A percentile compares a stretch with the other conserved stretches of the same genome.
These are phyloP conservation scores for Gynostemma pentaphyllum DNA, from an alignment of 306 rosid species.

Conservation along the genomic window DNA sequence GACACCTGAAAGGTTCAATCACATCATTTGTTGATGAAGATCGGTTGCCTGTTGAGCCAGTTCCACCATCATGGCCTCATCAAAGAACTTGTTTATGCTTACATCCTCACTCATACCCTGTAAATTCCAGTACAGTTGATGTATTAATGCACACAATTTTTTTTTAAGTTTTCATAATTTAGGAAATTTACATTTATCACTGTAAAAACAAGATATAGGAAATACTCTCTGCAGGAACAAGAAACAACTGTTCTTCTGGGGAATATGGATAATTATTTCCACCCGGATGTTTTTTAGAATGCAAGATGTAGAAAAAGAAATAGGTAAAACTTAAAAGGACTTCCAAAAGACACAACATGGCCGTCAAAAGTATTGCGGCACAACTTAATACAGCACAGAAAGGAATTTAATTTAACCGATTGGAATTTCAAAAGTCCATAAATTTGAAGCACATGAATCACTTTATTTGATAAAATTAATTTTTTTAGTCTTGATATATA, in stretches of 20 bases:
- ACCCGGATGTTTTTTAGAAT: too few species aligned
- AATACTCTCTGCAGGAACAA: not conserved
- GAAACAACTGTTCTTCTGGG: not conserved
- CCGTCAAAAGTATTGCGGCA: too few species aligned
- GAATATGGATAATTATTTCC: too few species aligned
- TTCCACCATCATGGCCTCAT: slow-evolving; percentile 99
- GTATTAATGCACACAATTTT: not conserved
- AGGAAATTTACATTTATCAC: not conserved
- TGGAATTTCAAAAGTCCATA: not conserved
- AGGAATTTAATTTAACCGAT: too few species aligned
- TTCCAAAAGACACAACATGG: too few species aligned
- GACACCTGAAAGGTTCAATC: slow-evolving; percentile 14
- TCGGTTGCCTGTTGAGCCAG: slow-evolving; percentile 98
- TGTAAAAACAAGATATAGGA: not conserved
- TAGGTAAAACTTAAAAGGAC: too few species aligned
- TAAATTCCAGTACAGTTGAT: not conserved
- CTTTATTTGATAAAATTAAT: not conserved
- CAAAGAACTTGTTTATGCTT: slow-evolving; percentile 87
- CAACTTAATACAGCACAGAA: not conserved
- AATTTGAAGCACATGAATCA: not conserved
- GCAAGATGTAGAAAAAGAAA: too few species aligned
- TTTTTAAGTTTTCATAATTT: not conserved
- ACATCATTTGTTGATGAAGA: slow-evolving; percentile 91
- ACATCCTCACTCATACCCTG: slow-evolving; percentile 99
- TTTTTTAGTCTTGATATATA: not conserved